These are phyloP conservation scores for Phalaenopsis equestris DNA, from an alignment of 106 monocot genomes.

Conservation along the genomic window DNA sequence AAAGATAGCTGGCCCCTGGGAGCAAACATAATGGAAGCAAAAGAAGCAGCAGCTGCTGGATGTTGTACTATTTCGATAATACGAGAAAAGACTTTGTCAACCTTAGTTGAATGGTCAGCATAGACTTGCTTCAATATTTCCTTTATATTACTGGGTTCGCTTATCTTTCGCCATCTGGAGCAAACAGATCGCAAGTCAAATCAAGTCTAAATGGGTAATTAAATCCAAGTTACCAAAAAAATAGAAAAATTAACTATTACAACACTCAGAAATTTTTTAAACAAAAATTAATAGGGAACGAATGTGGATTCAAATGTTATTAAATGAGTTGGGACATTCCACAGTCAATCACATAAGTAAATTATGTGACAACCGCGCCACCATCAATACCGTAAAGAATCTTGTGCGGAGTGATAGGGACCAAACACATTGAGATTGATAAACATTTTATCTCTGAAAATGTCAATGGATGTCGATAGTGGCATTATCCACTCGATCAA, in stretches of 20 bases:
- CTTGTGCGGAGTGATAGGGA: too few relatives aligned
- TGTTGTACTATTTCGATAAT: conserved; percentile 84
- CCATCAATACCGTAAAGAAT: too few relatives aligned
- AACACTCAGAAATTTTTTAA: background rate
- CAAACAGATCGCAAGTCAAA: conserved; percentile 2
- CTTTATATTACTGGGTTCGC: conserved; percentile 70
- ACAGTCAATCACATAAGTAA: too few relatives aligned
- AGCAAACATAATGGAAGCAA: conserved; percentile 95
- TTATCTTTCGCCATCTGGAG: conserved; percentile 92
- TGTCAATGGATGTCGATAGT: too few relatives aligned
- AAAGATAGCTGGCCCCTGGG: conserved; percentile 69
- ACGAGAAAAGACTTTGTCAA: conserved; percentile 71
- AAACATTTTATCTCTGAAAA: too few relatives aligned
- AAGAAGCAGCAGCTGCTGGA: conserved; percentile 90
- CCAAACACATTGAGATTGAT: too few relatives aligned
- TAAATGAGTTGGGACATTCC: too few relatives aligned
- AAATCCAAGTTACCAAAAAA: background rate
- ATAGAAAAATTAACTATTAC: background rate
- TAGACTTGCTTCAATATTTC: conserved; percentile 89
- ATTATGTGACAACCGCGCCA: too few relatives aligned
- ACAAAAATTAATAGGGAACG: too few relatives aligned
- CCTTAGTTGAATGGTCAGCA: conserved; percentile 81
- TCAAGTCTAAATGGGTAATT: background rate
- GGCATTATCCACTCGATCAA: too few relatives aligned
- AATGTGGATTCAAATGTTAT: too few relatives aligned